These are phyloP conservation scores for Bonia amplexicaulis DNA, from an alignment of 176 grass and related monocot genomes.

Conservation along the genomic window DNA sequence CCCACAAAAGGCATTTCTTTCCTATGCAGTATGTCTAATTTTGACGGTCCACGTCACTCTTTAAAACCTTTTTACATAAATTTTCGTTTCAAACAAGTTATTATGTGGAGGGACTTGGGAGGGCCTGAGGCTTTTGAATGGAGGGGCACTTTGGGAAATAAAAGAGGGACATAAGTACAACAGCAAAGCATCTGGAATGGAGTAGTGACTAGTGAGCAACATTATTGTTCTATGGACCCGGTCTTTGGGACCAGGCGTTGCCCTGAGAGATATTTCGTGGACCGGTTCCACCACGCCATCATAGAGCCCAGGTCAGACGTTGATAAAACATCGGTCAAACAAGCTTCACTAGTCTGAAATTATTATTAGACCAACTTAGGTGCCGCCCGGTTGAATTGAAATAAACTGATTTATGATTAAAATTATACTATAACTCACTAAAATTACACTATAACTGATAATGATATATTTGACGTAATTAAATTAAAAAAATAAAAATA, in stretches of 20 bases:
- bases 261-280: not conserved
- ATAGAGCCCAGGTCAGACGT: not conserved
- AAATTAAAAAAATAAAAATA: no score
- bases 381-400: no score
- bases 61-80: not conserved
- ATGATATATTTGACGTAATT: no score
- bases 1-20: no score
- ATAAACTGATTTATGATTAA: no score
- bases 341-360: no score
- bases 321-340: not conserved
- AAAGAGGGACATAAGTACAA: not conserved
- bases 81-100: not conserved
- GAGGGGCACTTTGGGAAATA: conserved; percentile 11
- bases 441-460: no score
- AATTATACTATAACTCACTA: no score
- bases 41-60: not conserved
- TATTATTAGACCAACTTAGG: no score
- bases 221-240: conserved; percentile 17
- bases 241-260: not conserved
- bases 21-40: not conserved
- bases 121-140: no score
- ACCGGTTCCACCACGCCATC: not conserved
- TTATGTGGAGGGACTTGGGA: not conserved
- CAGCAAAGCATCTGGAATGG: not conserved
- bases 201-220: not conserved